Evolutionary conservation across 768 basidiomycete species (phyloP).

Genomic region (Tulasnella sp.): DNA sequence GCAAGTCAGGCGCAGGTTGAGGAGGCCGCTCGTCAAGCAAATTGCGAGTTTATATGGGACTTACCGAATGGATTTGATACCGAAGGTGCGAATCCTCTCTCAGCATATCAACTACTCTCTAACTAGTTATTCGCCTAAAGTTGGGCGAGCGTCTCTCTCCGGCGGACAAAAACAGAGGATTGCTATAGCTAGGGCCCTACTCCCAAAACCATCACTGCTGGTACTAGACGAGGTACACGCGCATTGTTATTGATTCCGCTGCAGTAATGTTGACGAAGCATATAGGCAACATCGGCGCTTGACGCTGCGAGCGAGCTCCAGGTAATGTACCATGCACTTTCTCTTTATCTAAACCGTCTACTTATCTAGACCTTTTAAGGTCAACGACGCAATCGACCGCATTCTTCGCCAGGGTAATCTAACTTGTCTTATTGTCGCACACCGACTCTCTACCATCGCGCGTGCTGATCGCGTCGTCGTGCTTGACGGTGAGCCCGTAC

Average conservation of each 20-base stretch:
- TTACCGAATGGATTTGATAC: constrained; percentile 94
- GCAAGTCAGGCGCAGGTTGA: constrained; percentile 79
- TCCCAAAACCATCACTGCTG: constrained; percentile 81
- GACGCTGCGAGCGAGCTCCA: constrained; percentile 83
- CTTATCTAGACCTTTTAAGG: constrained; percentile 31
- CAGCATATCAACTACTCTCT: neutral
- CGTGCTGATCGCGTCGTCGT: constrained; percentile 84
- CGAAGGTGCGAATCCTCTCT: constrained; percentile 41
- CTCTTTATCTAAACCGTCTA: neutral
- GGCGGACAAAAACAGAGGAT: constrained; percentile 58
- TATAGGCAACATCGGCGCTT: constrained; percentile 38
- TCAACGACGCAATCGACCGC: constrained; percentile 85
- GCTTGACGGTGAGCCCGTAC: constrained; percentile 54
- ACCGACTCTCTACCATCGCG: constrained; percentile 82
- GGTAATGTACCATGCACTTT: constrained; percentile 22
- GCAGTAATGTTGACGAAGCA: constrained; percentile 21
- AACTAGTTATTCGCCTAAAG: constrained; percentile 27
- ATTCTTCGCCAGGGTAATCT: constrained; percentile 70
- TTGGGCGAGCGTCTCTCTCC: constrained; percentile 57
- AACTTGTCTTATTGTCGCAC: constrained; percentile 83
- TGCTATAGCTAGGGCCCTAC: constrained; percentile 55
- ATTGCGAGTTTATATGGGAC: constrained; percentile 93
- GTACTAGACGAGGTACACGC: constrained; percentile 69
- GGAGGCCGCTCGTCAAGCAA: constrained; percentile 77
- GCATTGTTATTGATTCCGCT: too few relatives aligned